These are phyloP conservation scores for Paecilomyces sp. DNA, from an alignment of 2,329 filamentous ascomycete species.

Conservation along the genomic window DNA sequence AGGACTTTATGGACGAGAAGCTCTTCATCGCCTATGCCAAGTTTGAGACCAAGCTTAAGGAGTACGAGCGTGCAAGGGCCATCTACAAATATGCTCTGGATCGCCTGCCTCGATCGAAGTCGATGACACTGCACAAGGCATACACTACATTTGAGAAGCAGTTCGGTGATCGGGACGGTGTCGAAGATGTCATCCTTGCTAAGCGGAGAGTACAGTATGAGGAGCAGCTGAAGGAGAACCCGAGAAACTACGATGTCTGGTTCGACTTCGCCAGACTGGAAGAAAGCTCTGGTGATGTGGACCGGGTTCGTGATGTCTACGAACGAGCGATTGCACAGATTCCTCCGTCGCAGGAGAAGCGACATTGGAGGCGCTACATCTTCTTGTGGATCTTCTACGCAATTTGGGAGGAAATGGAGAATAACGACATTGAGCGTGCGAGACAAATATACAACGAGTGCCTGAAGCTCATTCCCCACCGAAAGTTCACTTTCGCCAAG, in stretches of 20 bases:
- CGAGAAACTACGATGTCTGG: slow-evolving; percentile 96
- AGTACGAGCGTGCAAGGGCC: slow-evolving; percentile 84
- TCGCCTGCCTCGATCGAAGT: slow-evolving; percentile 79
- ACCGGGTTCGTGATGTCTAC: slow-evolving; percentile 85
- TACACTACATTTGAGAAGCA: slow-evolving; percentile 99
- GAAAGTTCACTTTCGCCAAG: slow-evolving; percentile 96
- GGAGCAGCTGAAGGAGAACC: slow-evolving; percentile 85
- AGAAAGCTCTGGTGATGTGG: slow-evolving; percentile 73
- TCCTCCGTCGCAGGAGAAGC: slow-evolving; percentile 90
- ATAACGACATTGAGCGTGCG: slow-evolving; percentile 68
- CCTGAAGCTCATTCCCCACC: slow-evolving; percentile 82
- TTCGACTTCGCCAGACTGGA: slow-evolving; percentile 91
- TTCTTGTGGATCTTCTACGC: slow-evolving; percentile 98
- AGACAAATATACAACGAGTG: slow-evolving; percentile 88
- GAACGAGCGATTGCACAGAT: slow-evolving; percentile 93
- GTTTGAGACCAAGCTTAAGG: slow-evolving; percentile 90
- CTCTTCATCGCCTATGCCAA: slow-evolving; percentile 93
- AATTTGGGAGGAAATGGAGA: slow-evolving; percentile 85
- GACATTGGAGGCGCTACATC: slow-evolving; percentile 94
- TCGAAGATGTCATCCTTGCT: slow-evolving; percentile 91
- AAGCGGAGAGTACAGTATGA: slow-evolving; percentile 92
- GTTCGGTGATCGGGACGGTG: slow-evolving; percentile 84
- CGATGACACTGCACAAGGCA: slow-evolving; percentile 76
- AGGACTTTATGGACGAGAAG: slow-evolving; percentile 93
- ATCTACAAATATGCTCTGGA: slow-evolving; percentile 98